Evolutionary conservation across 169 alveolate species (phyloP).

Genomic region (Eimeria falciformis): DNA sequence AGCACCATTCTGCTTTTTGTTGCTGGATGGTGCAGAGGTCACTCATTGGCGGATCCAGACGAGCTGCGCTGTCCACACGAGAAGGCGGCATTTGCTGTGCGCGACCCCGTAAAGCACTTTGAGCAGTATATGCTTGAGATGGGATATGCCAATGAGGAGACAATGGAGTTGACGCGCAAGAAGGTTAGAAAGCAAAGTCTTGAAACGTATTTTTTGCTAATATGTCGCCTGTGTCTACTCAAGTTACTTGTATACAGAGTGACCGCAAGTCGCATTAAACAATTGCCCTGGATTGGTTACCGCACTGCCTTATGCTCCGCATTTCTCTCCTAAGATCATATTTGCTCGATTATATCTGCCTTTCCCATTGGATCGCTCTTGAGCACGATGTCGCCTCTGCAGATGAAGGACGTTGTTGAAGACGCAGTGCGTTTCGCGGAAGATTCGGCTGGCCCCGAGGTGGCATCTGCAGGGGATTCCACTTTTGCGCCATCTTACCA

Average conservation of each 20-base stretch:
- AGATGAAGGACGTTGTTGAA: constrained; percentile 50
- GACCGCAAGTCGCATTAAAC: background rate
- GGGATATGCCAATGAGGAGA: constrained; percentile 79
- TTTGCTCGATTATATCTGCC: background rate
- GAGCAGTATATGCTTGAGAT: constrained; percentile 80
- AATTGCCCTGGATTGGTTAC: background rate
- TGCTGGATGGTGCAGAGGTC: constrained; percentile 78
- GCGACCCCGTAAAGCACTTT: constrained; percentile 82
- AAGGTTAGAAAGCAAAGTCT: too few species aligned
- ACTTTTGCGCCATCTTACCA: constrained; percentile 72
- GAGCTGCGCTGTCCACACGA: constrained; percentile 82
- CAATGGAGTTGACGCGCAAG: constrained; percentile 77
- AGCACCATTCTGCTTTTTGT: background rate
- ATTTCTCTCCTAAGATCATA: background rate
- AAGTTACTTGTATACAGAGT: too few species aligned
- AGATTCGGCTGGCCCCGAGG: constrained; percentile 45
- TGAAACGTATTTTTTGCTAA: too few species aligned
- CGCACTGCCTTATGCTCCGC: background rate
- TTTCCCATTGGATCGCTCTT: background rate
- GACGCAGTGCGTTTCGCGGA: constrained; percentile 77
- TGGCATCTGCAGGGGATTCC: constrained; percentile 60
- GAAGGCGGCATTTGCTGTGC: constrained; percentile 82
- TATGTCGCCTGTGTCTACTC: too few species aligned
- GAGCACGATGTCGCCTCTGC: background rate
- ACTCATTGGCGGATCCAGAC: constrained; percentile 87